Evolutionary conservation across 1,284 basidiomycete species (phyloP).

Genomic region (Xerocomus minutiporus): DNA sequence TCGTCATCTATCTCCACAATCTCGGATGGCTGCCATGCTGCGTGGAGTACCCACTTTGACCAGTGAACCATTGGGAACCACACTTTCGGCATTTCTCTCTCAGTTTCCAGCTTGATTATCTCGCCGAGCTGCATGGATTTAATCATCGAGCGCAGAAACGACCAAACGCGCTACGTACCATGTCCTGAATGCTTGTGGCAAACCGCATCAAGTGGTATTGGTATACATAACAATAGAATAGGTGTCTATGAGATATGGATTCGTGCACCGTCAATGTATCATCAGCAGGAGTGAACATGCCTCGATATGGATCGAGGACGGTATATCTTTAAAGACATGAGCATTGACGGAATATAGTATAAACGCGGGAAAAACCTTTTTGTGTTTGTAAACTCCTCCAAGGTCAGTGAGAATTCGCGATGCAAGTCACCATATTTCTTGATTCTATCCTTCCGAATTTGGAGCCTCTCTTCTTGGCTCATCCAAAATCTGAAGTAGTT

Average conservation of each 20-base stretch:
- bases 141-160: not conserved
- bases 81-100: slow-evolving; percentile 45
- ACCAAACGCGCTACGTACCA: slow-evolving; percentile 39
- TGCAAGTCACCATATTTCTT: slow-evolving; percentile 38
- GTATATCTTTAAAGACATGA: slow-evolving; percentile 40
- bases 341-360: not conserved
- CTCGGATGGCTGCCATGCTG: slow-evolving; percentile 46
- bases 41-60: slow-evolving; percentile 39
- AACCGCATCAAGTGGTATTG: slow-evolving; percentile 67
- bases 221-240: slow-evolving; percentile 70
- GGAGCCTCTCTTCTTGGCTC: slow-evolving; percentile 26
- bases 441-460: slow-evolving; percentile 35
- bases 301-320: slow-evolving; percentile 68
- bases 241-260: slow-evolving; percentile 55
- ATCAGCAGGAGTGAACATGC: slow-evolving; percentile 51
- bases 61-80: slow-evolving; percentile 64
- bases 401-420: slow-evolving; percentile 35
- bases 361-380: slow-evolving; percentile 39
- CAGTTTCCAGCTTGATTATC: slow-evolving; percentile 55
- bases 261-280: slow-evolving; percentile 32
- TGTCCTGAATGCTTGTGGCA: slow-evolving; percentile 40
- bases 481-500: slow-evolving; percentile 41
- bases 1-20: slow-evolving; percentile 46
- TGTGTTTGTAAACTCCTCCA: slow-evolving; percentile 48
- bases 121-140: slow-evolving; percentile 38